Percentiles rank a stretch among this genome's conserved stretches.
Evolutionary conservation across 1,139 yeast species (phyloP).

Genomic region (Suhomyces bokatorum): DNA sequence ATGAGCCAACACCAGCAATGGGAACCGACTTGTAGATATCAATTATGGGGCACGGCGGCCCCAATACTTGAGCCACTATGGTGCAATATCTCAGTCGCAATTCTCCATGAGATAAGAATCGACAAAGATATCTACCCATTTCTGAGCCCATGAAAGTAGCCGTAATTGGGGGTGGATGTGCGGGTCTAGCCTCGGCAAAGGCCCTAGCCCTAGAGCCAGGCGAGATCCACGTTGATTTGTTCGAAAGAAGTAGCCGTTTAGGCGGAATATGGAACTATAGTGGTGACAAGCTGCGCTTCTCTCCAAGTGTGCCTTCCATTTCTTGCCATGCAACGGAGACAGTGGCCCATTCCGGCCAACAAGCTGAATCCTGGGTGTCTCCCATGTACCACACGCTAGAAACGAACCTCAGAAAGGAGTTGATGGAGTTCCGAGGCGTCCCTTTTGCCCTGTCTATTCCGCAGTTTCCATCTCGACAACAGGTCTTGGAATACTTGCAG

Average conservation of each 20-base stretch:
- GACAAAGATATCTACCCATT: neutral
- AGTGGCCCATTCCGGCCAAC: too few relatives aligned
- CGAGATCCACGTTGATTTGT: slow-evolving; percentile 38
- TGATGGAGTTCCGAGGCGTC: slow-evolving; percentile 45
- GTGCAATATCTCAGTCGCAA: neutral
- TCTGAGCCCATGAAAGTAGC: slow-evolving; percentile 26
- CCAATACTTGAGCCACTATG: neutral
- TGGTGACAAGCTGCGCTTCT: slow-evolving; percentile 24
- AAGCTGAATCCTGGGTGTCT: slow-evolving; percentile 26
- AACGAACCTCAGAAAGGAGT: slow-evolving; percentile 43
- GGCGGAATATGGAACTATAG: slow-evolving; percentile 55
- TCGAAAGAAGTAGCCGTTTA: slow-evolving; percentile 39
- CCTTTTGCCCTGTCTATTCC: slow-evolving; percentile 34
- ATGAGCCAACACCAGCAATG: neutral
- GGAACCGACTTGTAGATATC: neutral
- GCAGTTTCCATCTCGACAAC: slow-evolving; percentile 38
- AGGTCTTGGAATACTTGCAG: slow-evolving; percentile 40
- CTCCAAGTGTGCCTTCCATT: slow-evolving; percentile 28
- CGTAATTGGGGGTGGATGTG: slow-evolving; percentile 54
- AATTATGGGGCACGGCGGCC: neutral
- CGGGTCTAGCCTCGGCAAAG: slow-evolving; percentile 51
- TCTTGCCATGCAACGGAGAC: neutral
- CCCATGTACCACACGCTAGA: slow-evolving; percentile 51
- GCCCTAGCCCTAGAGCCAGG: slow-evolving; percentile 44
- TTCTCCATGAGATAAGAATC: neutral